phyloP scores from a whole-genome alignment of 164 flowering plant genomes.

The Chimonanthus salicifolius region DNA sequence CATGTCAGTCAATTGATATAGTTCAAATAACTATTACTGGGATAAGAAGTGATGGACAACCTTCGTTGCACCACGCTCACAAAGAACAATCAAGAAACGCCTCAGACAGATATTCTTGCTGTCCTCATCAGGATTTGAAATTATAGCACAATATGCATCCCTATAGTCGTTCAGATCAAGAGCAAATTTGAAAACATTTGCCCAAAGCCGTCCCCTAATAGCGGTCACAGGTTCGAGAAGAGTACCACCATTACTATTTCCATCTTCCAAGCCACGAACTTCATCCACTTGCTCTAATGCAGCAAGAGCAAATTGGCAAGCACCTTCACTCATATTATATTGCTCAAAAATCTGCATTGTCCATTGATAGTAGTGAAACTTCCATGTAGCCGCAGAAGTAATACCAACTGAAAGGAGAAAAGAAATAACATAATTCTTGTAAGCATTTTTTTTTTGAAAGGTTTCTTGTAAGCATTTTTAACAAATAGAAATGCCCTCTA shows the following conservation, averaged over 20 bases:
- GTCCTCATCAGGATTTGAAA: conserved; percentile 93
- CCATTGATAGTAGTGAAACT: conserved; percentile 92
- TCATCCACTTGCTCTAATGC: conserved; percentile 97
- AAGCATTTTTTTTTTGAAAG: neutral
- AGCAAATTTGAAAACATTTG: conserved; percentile 83
- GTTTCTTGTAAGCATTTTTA: neutral
- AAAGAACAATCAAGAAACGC: conserved; percentile 88
- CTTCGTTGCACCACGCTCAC: conserved; percentile 74
- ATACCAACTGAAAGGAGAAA: conserved; percentile 29
- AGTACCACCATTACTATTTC: conserved; percentile 15
- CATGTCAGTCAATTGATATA: no score
- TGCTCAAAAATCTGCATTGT: conserved; percentile 93
- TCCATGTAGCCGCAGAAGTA: conserved; percentile 63
- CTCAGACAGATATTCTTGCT: conserved; percentile 85
- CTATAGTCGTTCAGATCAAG: conserved; percentile 65
- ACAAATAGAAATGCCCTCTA: neutral
- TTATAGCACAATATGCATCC: conserved; percentile 97
- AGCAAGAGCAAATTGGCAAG: conserved; percentile 90
- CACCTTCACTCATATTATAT: conserved; percentile 74
- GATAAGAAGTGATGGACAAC: conserved; percentile 23
- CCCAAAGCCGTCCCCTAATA: conserved; percentile 89
- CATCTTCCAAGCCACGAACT: conserved; percentile 35
- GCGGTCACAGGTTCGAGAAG: conserved; percentile 49
- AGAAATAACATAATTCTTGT: neutral
- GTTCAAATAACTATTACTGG: neutral